Percentiles rank a stretch among this genome's conserved stretches.
Evolutionary conservation across 2,329 filamentous ascomycete genomes (phyloP).

Genomic region (Colletotrichum cuscutae): DNA sequence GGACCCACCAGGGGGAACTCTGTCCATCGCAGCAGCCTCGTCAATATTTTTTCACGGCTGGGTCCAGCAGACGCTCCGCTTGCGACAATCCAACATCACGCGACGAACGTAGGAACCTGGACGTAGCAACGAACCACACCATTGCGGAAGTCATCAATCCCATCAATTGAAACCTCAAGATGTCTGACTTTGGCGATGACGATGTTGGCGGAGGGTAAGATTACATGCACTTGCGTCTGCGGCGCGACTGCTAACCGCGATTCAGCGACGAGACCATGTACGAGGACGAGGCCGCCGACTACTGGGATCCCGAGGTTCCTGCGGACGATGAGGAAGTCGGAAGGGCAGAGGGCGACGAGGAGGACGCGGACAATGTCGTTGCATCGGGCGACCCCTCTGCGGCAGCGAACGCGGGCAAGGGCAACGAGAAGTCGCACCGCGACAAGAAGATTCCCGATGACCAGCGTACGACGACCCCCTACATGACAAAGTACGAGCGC

Average conservation of each 20-base stretch:
- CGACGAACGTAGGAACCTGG: background rate
- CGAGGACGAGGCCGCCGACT: constrained; percentile 72
- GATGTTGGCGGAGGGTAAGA: constrained; percentile 42
- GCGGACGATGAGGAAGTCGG: constrained; percentile 67
- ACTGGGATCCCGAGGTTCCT: constrained; percentile 54
- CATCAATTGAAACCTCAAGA: constrained; percentile 45
- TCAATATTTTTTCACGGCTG: constrained; percentile 37
- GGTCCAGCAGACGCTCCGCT: constrained; percentile 18
- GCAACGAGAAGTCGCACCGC: constrained; percentile 66
- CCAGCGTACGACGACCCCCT: constrained; percentile 91
- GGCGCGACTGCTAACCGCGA: constrained; percentile 12
- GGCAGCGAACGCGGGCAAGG: constrained; percentile 63
- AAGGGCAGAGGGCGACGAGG: constrained; percentile 62
- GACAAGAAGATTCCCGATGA: constrained; percentile 93
- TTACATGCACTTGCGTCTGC: background rate
- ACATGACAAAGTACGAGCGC: constrained; percentile 99
- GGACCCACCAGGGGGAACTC: constrained; percentile 1
- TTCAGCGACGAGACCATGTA: constrained; percentile 75
- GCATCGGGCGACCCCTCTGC: constrained; percentile 71
- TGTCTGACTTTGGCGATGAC: constrained; percentile 81
- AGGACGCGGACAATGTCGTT: constrained; percentile 69
- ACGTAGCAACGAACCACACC: background rate
- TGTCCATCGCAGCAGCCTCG: constrained; percentile 34
- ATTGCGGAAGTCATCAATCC: background rate
- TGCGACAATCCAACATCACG: constrained; percentile 21